phyloP scores from a whole-genome alignment of 192 early-diverging fungal genomes.

The Coemansia sp. region DNA sequence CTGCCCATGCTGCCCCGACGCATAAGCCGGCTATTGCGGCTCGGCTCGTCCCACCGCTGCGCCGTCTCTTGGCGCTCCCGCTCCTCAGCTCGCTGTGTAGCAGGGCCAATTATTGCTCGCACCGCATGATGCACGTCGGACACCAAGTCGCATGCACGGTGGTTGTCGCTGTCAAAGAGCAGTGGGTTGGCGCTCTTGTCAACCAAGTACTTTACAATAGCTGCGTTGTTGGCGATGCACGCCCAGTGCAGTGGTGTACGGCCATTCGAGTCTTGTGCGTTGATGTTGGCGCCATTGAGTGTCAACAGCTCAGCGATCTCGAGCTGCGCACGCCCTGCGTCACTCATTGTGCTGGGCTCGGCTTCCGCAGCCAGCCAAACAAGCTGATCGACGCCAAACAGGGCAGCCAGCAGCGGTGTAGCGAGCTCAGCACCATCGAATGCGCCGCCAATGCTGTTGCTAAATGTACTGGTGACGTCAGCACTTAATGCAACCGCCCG shows the following conservation, averaged over 20 bases:
- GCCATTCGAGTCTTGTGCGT: slow-evolving; percentile 14
- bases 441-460: neutral
- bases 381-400: slow-evolving; percentile 27
- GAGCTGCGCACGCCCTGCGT: slow-evolving; percentile 11
- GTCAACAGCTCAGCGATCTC: slow-evolving; percentile 48
- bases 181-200: slow-evolving; percentile 47
- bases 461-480: slow-evolving; percentile 54
- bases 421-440: neutral
- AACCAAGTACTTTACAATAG: slow-evolving; percentile 21
- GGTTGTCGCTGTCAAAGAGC: slow-evolving; percentile 9
- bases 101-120: slow-evolving; percentile 12
- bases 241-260: slow-evolving; percentile 33
- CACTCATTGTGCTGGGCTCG: neutral
- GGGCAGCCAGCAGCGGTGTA: slow-evolving; percentile 29
- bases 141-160: slow-evolving; percentile 16
- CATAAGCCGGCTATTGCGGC: neutral
- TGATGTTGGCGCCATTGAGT: slow-evolving; percentile 41
- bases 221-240: slow-evolving; percentile 13
- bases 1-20: slow-evolving; percentile 17
- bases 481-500: slow-evolving; percentile 73
- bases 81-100: slow-evolving; percentile 27
- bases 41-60: neutral
- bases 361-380: neutral
- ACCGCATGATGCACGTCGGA: neutral
- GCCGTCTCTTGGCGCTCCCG: slow-evolving; percentile 11